Base-by-base conservation (phyloP, 2,329 filamentous ascomycete species). In the Phaeosphaeria sp. region DNA sequence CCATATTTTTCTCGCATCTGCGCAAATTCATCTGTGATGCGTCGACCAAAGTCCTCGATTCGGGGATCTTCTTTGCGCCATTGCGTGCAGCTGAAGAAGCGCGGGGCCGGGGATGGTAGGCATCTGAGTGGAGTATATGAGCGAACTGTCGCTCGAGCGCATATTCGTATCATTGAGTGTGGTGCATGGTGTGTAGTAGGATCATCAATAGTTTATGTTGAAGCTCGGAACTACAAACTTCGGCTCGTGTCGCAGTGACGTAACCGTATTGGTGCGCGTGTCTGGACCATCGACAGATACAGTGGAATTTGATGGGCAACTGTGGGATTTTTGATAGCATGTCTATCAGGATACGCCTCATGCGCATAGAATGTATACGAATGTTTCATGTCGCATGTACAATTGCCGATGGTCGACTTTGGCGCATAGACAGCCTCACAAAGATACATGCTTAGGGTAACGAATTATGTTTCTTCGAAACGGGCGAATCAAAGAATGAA, bases 1-100 rank as follows among this genome's bases (percentile, higher is more conserved):
- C 85, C 77, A 72, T 90, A 90, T 55, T 81, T 76, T 15, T 84
- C 79, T 48, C 84, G 80, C 50, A 90, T 78, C 6, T 79, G 78
- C 6, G 87, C 86, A 73, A 85, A 90, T 65, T 89, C 84, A 72
- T 89, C 85, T 63, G 82, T 78, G 63, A 89, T 86, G 47, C 73
- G 68, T 49, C 79, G 80, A 22, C 84, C 86, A 43, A 85, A 69
- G 50, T 83, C 77, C 54, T 80, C 78, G 36, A 86, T 72, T 50
- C 82, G 82, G 18, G 83, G 82, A 63, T 86, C 83, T 53, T 78
- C 70, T 53, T 59, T 66, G 50, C 60, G 63, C 62, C 55, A 65
- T 62, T 51, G 54, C 23, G 64, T 64, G 30, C 57, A 65, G 55
- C 65, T 69, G 55, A 76, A 72, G 1, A 58, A 59, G 44, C 69